phyloP scores from a whole-genome alignment of 1,139 yeast genomes.

The Geotrichum cucujoidarum region DNA sequence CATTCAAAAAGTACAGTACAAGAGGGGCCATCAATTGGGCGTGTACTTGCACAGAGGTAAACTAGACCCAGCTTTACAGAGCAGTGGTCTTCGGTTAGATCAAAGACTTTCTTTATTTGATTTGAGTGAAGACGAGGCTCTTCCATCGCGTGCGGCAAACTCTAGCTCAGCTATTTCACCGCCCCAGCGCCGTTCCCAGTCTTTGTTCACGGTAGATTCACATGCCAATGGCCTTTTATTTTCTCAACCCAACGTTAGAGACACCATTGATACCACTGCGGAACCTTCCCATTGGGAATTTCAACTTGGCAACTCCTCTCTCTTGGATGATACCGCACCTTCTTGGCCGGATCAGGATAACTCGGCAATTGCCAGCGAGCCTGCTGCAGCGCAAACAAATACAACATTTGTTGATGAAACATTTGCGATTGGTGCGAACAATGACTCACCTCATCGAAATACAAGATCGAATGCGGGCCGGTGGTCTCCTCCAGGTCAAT shows the following conservation, averaged over 20 bases:
- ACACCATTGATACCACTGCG: not conserved
- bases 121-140: slow-evolving; percentile 4
- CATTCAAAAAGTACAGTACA: slow-evolving; percentile 43
- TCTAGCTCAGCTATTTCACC: not conserved
- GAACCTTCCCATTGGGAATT: slow-evolving; percentile 3
- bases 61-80: slow-evolving; percentile 30
- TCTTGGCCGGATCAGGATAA: slow-evolving; percentile 3
- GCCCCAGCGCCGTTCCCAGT: slow-evolving; percentile 5
- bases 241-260: slow-evolving; percentile 9
- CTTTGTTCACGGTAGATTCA: slow-evolving; percentile 2
- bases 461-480: not conserved
- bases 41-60: slow-evolving; percentile 48
- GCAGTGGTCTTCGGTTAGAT: slow-evolving; percentile 37
- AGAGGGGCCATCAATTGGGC: slow-evolving; percentile 47
- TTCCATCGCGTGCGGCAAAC: slow-evolving; percentile 3
- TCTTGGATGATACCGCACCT: slow-evolving; percentile 3
- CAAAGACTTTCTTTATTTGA: slow-evolving; percentile 36
- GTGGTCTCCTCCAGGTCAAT: slow-evolving; percentile 7
- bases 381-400: not conserved
- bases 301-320: not conserved
- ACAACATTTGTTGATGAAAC: not conserved
- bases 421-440: not conserved
- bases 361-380: not conserved
- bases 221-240: not conserved
- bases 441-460: not conserved